Base-by-base conservation (phyloP, 2,329 filamentous ascomycete species). In the Talaromyces sp. region DNA sequence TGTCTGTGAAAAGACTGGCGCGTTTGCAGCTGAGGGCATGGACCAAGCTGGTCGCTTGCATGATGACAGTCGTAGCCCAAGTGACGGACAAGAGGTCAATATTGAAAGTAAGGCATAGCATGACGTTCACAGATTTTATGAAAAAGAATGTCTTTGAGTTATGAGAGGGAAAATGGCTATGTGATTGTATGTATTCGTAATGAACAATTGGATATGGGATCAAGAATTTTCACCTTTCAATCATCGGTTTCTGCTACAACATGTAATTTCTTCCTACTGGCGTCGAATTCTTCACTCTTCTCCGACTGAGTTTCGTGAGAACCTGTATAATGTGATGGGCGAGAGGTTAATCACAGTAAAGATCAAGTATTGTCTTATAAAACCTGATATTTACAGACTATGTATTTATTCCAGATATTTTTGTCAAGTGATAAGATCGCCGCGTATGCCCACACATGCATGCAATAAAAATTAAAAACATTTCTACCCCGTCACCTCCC, bases 401-500 rank as follows among this genome's bases (percentile, higher is more conserved):
- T 36, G 33, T 36, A 36, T 36, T 15, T 36, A 36, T 13, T 33
- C 32, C 7, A 30, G 32, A 33, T 33, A 2, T 36, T 4, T 36
- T 36, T 36, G 13, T 17, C 33, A 15, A 36, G 13, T 15, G 33
- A 15, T 36, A 13, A 36, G 13, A 36, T 36, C 7, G 28, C 28
- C 28, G 28, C 28, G 28, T 30, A 9, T 30, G 28, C 28, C 28
- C 28, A 30, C 28, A 6, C 28, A 30, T 30, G 28, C 6, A 30
- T 30, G 28, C 28, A 30, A 30, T 30, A 8, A 30, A 30, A 7
- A 30, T 30, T 30, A 8, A 9, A 30, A 9, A 7, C 28, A 30
- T 30, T 36, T 3, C 33, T 39, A 63, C 6, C 72, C 72, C 52
- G 66, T 70, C 49, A 77, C 70, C 57, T 78, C 76, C 58, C 65